Evolutionary conservation across 2,329 filamentous ascomycete species (phyloP), one percentile per base, ranked within the genome.

Genomic region (Verticillium dahliae): DNA sequence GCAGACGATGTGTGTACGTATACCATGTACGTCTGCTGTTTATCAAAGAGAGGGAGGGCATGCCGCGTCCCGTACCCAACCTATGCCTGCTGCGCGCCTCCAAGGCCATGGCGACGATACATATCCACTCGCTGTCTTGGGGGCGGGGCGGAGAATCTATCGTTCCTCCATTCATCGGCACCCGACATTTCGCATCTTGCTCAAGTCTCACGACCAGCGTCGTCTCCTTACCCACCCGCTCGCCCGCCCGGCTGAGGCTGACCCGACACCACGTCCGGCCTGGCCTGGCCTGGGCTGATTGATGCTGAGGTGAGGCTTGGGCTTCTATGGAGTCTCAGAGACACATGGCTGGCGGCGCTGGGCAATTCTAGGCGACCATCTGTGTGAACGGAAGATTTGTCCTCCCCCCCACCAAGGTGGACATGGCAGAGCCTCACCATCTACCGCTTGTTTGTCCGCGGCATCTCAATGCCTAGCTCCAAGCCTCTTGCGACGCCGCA

Each of bases 141-240:
- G 27, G 27, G 27, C 27, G 45, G 45, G 45, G 45, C 57, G 57
- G 57, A 58, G 57, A 58, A 58, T 58, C 57, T 58, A 38, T 31
- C 57, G n/a, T 58, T 52, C 57, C 57, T 58, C 57, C 57, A 58
- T 58, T 58, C 57, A 58, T 22, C 57, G 22, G 10, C 5, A 52
- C 18, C 45, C 18, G 45, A 3, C 45, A 18, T 22, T 18, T 52
- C 45, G 13, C 35, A 37, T 27, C 41, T 9, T 50, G 38, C 35
- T 41, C 27, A 31, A 22, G n/a, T 52, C 45, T 52, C 45, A 18
- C 18, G 45, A 10, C n/a, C 45, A 27, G 45, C 45, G 45, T 50
- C 41, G 41, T 52, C 4, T 15, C 37, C 27, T 31, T 15, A 4
- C 39, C 1, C 39, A 15, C 39, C 39, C 15, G 39, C 13, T 15